Evolutionary conservation across 495 filamentous ascomycete species (phyloP).

Genomic region (Tuber magnatum): DNA sequence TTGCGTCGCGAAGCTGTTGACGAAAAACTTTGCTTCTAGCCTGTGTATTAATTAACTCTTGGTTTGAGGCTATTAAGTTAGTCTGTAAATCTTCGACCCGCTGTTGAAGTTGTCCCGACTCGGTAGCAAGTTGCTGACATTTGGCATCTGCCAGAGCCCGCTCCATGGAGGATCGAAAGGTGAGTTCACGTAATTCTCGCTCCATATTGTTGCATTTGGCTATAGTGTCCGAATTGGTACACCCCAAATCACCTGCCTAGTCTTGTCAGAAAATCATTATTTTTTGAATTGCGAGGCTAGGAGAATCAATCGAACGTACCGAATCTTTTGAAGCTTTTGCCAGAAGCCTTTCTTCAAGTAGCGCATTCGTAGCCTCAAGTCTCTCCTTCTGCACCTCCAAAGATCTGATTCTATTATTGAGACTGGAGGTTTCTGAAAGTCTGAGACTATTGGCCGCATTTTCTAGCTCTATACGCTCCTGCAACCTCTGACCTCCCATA

Average conservation of each 20-base stretch:
- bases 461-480: slow-evolving; percentile 32
- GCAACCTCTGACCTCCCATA: slow-evolving; percentile 28
- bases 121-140: not conserved
- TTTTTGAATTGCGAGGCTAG: not conserved
- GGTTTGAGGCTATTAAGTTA: not conserved
- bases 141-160: not conserved
- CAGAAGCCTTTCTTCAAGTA: not conserved
- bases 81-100: not conserved
- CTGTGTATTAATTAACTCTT: not conserved
- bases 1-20: not conserved
- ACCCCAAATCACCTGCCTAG: not conserved
- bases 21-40: not conserved
- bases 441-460: slow-evolving; percentile 34
- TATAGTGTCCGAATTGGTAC: not conserved
- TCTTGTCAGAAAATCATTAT: not conserved
- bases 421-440: slow-evolving; percentile 29
- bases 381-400: slow-evolving; percentile 33
- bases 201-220: not conserved
- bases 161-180: not conserved
- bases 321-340: not conserved
- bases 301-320: not conserved
- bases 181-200: not conserved
- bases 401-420: slow-evolving; percentile 35
- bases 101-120: not conserved
- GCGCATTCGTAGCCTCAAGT: slow-evolving; percentile 19